Evolutionary conservation across 352 stramenopile genomes (phyloP).

Genomic region (Thraustochytrium striatum): DNA sequence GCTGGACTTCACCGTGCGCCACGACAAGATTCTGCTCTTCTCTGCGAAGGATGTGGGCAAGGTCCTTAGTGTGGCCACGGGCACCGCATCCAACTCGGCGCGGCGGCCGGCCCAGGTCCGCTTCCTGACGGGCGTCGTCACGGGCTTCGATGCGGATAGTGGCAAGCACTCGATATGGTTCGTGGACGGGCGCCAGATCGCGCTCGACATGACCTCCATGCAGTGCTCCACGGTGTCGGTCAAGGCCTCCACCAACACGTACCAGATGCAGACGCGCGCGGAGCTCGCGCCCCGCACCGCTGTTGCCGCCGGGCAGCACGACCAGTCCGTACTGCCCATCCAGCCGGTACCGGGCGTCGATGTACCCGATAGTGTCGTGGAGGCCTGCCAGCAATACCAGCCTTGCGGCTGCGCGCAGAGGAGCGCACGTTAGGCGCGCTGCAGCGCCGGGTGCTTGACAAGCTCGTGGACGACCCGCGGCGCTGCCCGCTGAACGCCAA

Average conservation of each 20-base stretch:
- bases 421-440: constrained; percentile 11
- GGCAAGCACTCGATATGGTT: constrained; percentile 26
- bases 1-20: constrained; percentile 5
- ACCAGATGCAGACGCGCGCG: constrained; percentile 22
- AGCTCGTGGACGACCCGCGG: not conserved
- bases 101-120: not conserved
- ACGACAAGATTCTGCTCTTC: constrained; percentile 41
- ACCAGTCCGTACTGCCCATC: not conserved
- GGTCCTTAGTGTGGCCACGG: not conserved
- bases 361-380: not conserved
- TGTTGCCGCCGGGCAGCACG: too few relatives aligned
- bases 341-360: constrained; percentile 3
- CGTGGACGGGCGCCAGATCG: not conserved
- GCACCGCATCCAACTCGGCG: not conserved
- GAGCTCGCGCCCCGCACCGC: too few relatives aligned
- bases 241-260: constrained; percentile 26
- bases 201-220: constrained; percentile 3
- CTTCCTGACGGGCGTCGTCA: constrained; percentile 14
- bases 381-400: not conserved
- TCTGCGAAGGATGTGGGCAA: constrained; percentile 31
- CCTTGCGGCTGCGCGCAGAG: not conserved
- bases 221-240: not conserved
- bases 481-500: constrained; percentile 2
- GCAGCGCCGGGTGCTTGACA: constrained; percentile 13
- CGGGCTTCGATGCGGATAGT: not conserved